Percentiles rank a stretch among this genome's conserved stretches.
These are phyloP conservation scores for Ophiocordyceps australis DNA, from an alignment of 2,329 filamentous ascomycete species.

Conservation along the genomic window DNA sequence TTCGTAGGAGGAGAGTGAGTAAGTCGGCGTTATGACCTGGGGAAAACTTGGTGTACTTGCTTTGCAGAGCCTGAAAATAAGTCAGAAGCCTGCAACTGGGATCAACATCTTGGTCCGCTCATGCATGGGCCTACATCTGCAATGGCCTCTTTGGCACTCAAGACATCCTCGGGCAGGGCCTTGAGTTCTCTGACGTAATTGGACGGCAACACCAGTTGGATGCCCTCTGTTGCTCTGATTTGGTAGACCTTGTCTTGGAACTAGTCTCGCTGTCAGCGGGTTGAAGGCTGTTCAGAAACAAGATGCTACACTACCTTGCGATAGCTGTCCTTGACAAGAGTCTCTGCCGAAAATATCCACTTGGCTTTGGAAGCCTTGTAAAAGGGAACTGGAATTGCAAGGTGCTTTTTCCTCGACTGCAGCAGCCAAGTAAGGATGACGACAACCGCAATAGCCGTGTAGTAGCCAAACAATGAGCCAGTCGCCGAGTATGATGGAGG, in stretches of 20 bases:
- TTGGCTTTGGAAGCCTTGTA: conserved; percentile 28
- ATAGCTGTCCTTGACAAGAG: conserved; percentile 28
- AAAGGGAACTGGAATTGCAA: conserved; percentile 18
- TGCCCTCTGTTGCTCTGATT: conserved; percentile 30
- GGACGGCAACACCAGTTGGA: conserved; percentile 26
- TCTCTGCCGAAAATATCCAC: conserved; percentile 32
- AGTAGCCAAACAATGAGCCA: conserved; percentile 16
- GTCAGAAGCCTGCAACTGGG: not conserved
- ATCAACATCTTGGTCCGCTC: not conserved
- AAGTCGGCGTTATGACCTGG: conserved; percentile 26
- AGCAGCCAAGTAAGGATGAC: conserved; percentile 20
- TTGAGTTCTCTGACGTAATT: conserved; percentile 26
- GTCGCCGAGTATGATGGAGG: not conserved
- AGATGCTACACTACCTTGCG: conserved; percentile 16
- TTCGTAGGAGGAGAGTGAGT: conserved; percentile 23
- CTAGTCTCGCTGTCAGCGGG: conserved; percentile 11
- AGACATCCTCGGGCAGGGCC: conserved; percentile 25
- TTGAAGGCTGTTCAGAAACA: not conserved
- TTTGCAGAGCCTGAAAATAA: conserved; percentile 23
- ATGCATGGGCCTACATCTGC: conserved; percentile 18
- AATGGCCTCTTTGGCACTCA: conserved; percentile 29
- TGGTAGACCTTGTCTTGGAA: conserved; percentile 30
- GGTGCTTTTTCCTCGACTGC: conserved; percentile 11
- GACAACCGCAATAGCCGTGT: conserved; percentile 17
- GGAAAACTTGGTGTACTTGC: conserved; percentile 30